These are phyloP conservation scores for Westerdykella sp. DNA, from an alignment of 2,329 filamentous ascomycete genomes.

Conservation along the genomic window DNA sequence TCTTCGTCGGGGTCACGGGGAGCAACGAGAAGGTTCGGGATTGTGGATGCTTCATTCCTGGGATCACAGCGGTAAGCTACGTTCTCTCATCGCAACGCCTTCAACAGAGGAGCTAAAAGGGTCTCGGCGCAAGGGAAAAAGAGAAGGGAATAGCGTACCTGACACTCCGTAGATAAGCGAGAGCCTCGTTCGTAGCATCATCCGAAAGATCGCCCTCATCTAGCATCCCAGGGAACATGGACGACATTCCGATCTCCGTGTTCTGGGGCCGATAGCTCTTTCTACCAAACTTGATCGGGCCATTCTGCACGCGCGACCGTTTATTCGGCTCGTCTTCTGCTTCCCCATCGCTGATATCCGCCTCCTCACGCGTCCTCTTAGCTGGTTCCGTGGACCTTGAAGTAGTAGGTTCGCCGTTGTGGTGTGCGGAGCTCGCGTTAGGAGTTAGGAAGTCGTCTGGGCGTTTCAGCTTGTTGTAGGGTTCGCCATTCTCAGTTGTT, in stretches of 20 bases:
- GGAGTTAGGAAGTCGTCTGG: conserved; percentile 23
- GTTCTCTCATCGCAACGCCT: conserved; percentile 6
- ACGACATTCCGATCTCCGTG: conserved; percentile 22
- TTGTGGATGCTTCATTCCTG: conserved; percentile 68
- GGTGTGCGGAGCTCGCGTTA: no score
- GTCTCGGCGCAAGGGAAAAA: conserved; percentile 1
- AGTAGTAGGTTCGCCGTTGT: conserved; percentile 4
- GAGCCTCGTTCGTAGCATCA: conserved; percentile 23
- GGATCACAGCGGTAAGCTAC: conserved; percentile 14
- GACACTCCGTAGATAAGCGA: conserved; percentile 32
- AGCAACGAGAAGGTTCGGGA: conserved; percentile 65
- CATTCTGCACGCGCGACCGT: not conserved
- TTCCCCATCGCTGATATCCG: not conserved
- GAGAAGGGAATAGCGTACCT: conserved; percentile 15
- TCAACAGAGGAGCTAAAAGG: not conserved
- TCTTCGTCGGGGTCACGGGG: conserved; percentile 13
- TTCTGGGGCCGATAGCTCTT: conserved; percentile 6
- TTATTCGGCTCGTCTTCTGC: conserved; percentile 3
- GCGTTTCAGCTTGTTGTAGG: conserved; percentile 34
- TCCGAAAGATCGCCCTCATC: conserved; percentile 23
- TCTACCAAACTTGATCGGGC: conserved; percentile 3
- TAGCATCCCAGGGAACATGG: conserved; percentile 24
- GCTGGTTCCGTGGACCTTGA: conserved; percentile 3
- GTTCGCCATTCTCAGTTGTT: conserved; percentile 27
- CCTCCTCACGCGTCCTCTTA: conserved; percentile 6